A percentile compares a stretch with the other conserved stretches of the same genome.
phyloP scores from a whole-genome alignment of 2,329 filamentous ascomycete species.

The Penicillium hordei region DNA sequence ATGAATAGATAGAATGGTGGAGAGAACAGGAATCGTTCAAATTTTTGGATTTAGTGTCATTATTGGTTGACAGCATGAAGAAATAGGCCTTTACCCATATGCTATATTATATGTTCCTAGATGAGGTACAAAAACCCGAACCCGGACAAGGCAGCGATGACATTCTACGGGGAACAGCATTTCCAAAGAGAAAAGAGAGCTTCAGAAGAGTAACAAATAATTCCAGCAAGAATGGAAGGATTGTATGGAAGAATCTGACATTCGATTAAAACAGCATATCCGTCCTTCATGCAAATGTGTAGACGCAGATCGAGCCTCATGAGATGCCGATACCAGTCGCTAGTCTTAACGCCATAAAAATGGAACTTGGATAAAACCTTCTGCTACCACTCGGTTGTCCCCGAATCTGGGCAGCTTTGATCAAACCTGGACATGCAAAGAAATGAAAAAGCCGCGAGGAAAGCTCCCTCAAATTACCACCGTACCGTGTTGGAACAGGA shows the following conservation, averaged over 20 bases:
- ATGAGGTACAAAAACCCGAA: neutral
- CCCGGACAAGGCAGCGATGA: neutral
- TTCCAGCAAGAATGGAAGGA: neutral
- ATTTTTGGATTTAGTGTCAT: neutral
- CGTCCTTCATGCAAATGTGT: neutral
- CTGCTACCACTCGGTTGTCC: neutral
- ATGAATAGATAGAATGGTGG: neutral
- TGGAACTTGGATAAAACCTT: neutral
- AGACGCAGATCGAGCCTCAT: neutral
- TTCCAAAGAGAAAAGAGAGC: too few species aligned
- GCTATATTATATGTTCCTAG: neutral
- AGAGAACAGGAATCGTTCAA: neutral
- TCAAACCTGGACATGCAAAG: neutral
- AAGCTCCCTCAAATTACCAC: neutral
- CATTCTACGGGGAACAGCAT: neutral
- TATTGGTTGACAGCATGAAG: neutral
- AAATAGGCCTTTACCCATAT: neutral
- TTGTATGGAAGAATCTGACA: neutral
- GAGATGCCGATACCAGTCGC: neutral
- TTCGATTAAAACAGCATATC: neutral
- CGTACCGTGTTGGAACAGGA: neutral
- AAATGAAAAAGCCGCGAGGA: neutral
- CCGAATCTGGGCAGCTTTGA: neutral
- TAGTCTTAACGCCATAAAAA: conserved; percentile 4
- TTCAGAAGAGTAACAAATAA: neutral